A percentile compares a stretch with the other conserved stretches of the same genome.
Conservation (phyloP, 139 green algal genomes). For the Ostreobium quekettii region DNA sequence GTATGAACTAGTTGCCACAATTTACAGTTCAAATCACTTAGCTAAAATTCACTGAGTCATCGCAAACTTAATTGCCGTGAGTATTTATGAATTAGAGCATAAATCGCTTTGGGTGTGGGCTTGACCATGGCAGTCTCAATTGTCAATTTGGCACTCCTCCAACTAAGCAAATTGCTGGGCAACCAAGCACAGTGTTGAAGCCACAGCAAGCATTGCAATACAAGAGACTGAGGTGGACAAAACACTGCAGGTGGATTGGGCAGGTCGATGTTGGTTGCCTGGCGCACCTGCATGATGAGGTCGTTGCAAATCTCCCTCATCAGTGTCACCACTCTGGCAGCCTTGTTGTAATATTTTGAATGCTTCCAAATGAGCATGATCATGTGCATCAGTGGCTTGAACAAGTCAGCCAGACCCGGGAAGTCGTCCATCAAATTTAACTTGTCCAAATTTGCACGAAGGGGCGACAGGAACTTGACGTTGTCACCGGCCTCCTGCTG, state of each 20-base stretch:
- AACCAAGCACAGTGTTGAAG: no score
- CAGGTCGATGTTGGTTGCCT: background rate
- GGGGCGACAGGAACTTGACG: constrained; percentile 64
- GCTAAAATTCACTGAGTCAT: no score
- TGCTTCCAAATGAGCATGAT: constrained; percentile 89
- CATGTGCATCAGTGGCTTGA: constrained; percentile 79
- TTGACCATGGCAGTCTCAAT: no score
- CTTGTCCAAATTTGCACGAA: constrained; percentile 69
- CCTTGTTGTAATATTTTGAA: constrained; percentile 68
- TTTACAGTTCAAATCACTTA: no score
- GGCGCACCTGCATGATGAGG: constrained; percentile 68
- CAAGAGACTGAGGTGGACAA: background rate
- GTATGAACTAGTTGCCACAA: no score
- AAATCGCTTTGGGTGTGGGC: no score
- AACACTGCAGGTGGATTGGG: background rate
- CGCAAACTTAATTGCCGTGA: no score
- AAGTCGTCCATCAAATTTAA: constrained; percentile 75
- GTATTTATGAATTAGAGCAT: no score
- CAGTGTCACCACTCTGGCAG: constrained; percentile 66
- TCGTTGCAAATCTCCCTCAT: constrained; percentile 83
- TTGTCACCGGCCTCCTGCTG: constrained; percentile 68
- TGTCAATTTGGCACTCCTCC: no score
- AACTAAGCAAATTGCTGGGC: no score
- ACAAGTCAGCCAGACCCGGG: constrained; percentile 54
- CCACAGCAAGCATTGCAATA: background rate